phyloP scores from a whole-genome alignment of 2,329 filamentous ascomycete genomes.

The Iodosphaeria phyllophila region DNA sequence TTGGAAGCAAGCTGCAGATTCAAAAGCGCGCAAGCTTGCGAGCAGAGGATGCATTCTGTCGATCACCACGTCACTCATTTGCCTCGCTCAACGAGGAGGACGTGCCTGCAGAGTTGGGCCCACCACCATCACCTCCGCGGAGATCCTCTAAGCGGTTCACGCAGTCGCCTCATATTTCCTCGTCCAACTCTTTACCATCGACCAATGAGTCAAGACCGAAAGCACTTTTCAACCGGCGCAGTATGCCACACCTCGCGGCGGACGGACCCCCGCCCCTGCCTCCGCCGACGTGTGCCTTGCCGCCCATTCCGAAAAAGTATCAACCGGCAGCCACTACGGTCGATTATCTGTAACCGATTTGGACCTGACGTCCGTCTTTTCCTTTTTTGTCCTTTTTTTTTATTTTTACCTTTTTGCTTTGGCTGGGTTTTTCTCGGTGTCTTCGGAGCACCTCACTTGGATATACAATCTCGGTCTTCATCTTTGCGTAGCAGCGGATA shows the following conservation, averaged over 20 bases:
- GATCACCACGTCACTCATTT: neutral
- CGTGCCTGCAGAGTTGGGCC: neutral
- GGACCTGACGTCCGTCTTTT: neutral
- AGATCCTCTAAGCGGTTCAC: neutral
- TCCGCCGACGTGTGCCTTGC: slow-evolving; percentile 5
- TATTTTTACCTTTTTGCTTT: neutral
- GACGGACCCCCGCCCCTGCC: slow-evolving; percentile 4
- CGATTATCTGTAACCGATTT: no score
- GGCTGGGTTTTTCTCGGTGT: neutral
- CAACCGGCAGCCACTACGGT: neutral
- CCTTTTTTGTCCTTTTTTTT: slow-evolving; percentile 1
- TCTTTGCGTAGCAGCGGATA: no score
- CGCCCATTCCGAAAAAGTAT: slow-evolving; percentile 5
- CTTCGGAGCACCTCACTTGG: no score
- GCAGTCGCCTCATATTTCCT: slow-evolving; percentile 1
- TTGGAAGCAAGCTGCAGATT: neutral
- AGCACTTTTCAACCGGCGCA: slow-evolving; percentile 2
- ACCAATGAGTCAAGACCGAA: slow-evolving; percentile 1
- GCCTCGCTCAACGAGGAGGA: neutral
- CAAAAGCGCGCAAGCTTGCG: slow-evolving; percentile 1
- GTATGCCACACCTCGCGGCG: slow-evolving; percentile 5
- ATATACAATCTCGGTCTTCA: no score
- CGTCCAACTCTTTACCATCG: slow-evolving; percentile 1
- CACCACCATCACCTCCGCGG: neutral
- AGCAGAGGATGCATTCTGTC: slow-evolving; percentile 1